Evolutionary conservation across 768 basidiomycete genomes (phyloP), one percentile per base, ranked within the genome.

Genomic region (Trametes elegans): DNA sequence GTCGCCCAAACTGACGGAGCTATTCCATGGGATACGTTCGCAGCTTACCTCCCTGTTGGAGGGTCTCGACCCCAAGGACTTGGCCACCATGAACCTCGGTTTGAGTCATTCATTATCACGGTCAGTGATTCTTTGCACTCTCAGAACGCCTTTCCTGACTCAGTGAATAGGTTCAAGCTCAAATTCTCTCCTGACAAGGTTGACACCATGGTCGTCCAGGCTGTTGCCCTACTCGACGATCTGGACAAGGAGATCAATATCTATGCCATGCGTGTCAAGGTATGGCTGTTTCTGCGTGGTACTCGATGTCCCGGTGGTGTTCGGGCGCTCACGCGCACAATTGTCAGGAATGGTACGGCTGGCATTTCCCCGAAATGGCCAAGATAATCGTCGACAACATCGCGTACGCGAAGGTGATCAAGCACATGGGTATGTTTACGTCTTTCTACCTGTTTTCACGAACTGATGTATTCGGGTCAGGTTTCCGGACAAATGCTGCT

Each of bases 151-250:
- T 28, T 35, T 27, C 38, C 43, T 45, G 14, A 45, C 27, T 3
- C 10, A 9, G 8, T 24, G 7, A n/a, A 23, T 23, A 96, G 95
- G 56, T 99, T 96, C 78, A 99, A 98, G 79, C 81, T 99, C 64
- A 99, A 99, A 74, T 98, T 99, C 74, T 98, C 97, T 7, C 96
- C 97, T 7, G 97, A 98, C 76, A 98, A 98, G 74, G 95, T 99
- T 42, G 97, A 99, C 69, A 98, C 95, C 7, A 99, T 99, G 97
- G 90, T 99, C 55, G 90, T 98, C 16, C 97, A 99, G 74, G 97
- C 97, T 7, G 98, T 99, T 66, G 96, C 95, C 7, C 79, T 99
- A 24, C 81, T 99, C 49, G 97, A 99, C 66, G 97, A 99, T 68
- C 79, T 99, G 21, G 97, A 99, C 86, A 99, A 99, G 75, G 97